Conservation (phyloP, 2,329 filamentous ascomycete genomes). For the Didymella exigua region DNA sequence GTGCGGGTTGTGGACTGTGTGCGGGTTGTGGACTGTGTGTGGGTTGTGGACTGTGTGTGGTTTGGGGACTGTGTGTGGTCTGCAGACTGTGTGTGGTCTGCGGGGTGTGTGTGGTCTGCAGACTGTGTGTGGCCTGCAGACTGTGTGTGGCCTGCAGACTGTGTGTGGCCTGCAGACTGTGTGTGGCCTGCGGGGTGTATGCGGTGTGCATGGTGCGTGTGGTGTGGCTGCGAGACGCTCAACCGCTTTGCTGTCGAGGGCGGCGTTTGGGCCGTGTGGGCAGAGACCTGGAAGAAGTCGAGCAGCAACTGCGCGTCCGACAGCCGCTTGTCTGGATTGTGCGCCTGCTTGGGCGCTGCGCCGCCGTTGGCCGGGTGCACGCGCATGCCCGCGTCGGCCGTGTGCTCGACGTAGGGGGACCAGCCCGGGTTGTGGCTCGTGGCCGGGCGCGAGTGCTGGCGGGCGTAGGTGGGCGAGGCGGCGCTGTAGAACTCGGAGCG, state of each 20-base stretch:
- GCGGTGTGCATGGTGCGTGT: conserved; percentile 13
- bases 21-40: too few relatives aligned
- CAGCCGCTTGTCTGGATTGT: conserved; percentile 40
- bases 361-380: conserved; percentile 32
- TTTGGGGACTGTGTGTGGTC: too few relatives aligned
- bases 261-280: conserved; percentile 36
- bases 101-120: too few relatives aligned
- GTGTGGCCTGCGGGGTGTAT: conserved; percentile 15
- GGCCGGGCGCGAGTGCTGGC: conserved; percentile 48
- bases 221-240: conserved; percentile 32
- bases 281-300: conserved; percentile 48
- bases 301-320: conserved; percentile 56
- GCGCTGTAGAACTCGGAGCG: conserved; percentile 63
- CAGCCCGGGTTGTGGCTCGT: conserved; percentile 54
- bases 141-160: too few relatives aligned
- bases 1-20: too few relatives aligned
- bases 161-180: conserved; percentile 17
- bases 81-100: too few relatives aligned
- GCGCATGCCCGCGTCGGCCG: conserved; percentile 42
- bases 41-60: too few relatives aligned
- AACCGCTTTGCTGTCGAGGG: conserved; percentile 36
- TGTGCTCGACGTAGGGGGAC: conserved; percentile 49
- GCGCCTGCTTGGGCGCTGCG: conserved; percentile 32
- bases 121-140: too few relatives aligned
- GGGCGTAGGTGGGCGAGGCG: conserved; percentile 43